Evolutionary conservation across 2,329 filamentous ascomycete species (phyloP).

Genomic region (Dryadomyces quercus-mongolicae): DNA sequence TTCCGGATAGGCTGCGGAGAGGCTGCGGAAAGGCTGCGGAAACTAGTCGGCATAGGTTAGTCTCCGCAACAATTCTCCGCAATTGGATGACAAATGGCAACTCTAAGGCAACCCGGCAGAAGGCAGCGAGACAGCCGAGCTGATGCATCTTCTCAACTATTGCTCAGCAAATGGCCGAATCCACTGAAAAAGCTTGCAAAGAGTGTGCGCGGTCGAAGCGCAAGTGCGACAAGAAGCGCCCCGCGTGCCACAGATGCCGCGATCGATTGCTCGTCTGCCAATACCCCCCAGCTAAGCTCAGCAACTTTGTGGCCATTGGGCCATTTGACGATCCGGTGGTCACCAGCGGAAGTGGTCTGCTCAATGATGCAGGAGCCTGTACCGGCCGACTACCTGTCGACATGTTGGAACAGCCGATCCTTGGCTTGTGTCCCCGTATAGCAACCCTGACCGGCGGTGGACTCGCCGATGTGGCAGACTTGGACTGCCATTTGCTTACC

Average conservation of each 20-base stretch:
- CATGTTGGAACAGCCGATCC: too few relatives aligned
- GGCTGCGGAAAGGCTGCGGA: background rate
- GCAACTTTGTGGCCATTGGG: background rate
- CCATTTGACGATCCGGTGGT: too few relatives aligned
- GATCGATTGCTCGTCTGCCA: slow-evolving; percentile 11
- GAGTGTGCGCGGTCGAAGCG: slow-evolving; percentile 15
- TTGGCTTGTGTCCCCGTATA: too few relatives aligned
- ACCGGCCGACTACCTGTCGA: too few relatives aligned
- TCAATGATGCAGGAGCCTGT: too few relatives aligned
- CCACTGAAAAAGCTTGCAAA: slow-evolving; percentile 11
- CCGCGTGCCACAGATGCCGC: slow-evolving; percentile 14
- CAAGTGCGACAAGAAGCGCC: slow-evolving; percentile 13
- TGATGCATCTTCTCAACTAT: too few relatives aligned
- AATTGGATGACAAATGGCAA: too few relatives aligned
- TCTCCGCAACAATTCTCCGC: background rate
- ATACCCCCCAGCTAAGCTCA: slow-evolving; percentile 12
- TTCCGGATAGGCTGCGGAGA: too few relatives aligned
- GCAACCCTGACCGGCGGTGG: too few relatives aligned
- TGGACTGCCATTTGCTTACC: too few relatives aligned
- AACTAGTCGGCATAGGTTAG: background rate
- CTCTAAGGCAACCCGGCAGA: too few relatives aligned
- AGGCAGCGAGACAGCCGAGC: background rate
- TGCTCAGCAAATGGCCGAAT: background rate
- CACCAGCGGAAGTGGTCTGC: background rate
- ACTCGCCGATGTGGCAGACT: too few relatives aligned